Conservation (phyloP, 257 asterid genomes). For the Buddleja alternifolia region DNA sequence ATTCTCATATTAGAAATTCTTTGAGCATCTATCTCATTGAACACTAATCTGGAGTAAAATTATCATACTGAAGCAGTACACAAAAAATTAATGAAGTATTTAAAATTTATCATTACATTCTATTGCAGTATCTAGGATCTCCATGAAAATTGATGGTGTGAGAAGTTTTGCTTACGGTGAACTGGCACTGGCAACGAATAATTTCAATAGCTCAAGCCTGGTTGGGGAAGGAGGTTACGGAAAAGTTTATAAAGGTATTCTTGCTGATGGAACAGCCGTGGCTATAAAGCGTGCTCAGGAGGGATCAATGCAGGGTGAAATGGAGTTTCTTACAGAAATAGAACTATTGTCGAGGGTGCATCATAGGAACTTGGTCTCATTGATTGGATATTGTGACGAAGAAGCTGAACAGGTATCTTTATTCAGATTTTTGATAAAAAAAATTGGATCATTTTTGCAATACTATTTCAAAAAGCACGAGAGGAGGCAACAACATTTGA, state of each 20-base stretch:
- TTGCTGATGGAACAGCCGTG: constrained; percentile 76
- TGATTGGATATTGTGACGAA: constrained; percentile 90
- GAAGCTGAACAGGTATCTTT: constrained; percentile 91
- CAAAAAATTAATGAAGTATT: too few species aligned
- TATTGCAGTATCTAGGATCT: constrained; percentile 71
- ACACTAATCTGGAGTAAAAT: too few species aligned
- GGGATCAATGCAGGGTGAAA: constrained; percentile 95
- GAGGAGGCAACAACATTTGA: too few species aligned
- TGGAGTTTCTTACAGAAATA: constrained; percentile 93
- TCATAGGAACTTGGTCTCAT: constrained; percentile 86
- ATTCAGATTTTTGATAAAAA: too few species aligned
- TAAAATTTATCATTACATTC: constrained; percentile 24
- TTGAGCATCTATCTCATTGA: too few species aligned
- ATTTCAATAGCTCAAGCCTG: constrained; percentile 56
- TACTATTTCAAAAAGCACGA: too few species aligned
- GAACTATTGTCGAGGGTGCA: constrained; percentile 88
- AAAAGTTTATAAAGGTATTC: constrained; percentile 82
- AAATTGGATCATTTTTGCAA: too few species aligned
- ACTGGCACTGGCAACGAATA: constrained; percentile 70
- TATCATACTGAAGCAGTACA: too few species aligned
- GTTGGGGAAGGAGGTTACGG: constrained; percentile 98
- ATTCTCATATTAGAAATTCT: too few species aligned
- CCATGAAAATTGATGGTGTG: constrained; percentile 84
- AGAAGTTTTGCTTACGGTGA: constrained; percentile 73
- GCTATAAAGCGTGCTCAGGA: constrained; percentile 94